Evolutionary conservation across 768 basidiomycete species (phyloP), one percentile per base, ranked within the genome.

Genomic region (Leccinum sublutescens): DNA sequence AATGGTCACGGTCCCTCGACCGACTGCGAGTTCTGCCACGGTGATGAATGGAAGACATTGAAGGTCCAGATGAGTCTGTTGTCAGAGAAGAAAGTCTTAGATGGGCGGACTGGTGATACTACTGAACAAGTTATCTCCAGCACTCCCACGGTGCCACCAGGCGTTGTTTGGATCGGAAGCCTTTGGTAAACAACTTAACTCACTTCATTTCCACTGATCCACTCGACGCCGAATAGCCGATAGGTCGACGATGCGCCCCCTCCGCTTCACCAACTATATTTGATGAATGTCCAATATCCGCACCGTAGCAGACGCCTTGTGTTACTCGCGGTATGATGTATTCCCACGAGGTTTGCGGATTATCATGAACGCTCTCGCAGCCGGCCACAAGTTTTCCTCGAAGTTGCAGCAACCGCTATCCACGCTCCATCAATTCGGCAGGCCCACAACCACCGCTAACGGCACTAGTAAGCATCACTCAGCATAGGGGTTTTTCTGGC

Each of bases 151-250:
- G 14, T 8, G 36, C 48, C 12, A 45, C 12, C 10, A n/a, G 34
- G 43, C 29, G 60, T 68, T 71, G 70, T 73, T 71, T 71, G 70
- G 67, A 65, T 56, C 62, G 27, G n/a, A 67, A 45, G 71, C 56
- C 38, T 60, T 67, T 63, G 64, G 58, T 45, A 71, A 71, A 71
- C 71, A 73, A 71, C 48, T 49, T 49, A 14, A 27, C 21, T 17
- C n/a, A 49, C 48, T 50, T 55, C 51, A 47, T 55, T 21, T 56
- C 15, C 43, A 19, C 19, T 34, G 52, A 69, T 57, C 66, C 67
- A 65, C 66, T 47, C 58, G 23, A 50, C 17, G 1, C 66, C 68
- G 68, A 69, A 43, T 57, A 68, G 47, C 66, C 66, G 62, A 61
- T 62, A 23, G 56, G 52, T 62, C 57, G 40, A 54, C 50, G 49